These are phyloP conservation scores for Mollisia scopiformis DNA, from an alignment of 2,329 filamentous ascomycete species.

Conservation along the genomic window DNA sequence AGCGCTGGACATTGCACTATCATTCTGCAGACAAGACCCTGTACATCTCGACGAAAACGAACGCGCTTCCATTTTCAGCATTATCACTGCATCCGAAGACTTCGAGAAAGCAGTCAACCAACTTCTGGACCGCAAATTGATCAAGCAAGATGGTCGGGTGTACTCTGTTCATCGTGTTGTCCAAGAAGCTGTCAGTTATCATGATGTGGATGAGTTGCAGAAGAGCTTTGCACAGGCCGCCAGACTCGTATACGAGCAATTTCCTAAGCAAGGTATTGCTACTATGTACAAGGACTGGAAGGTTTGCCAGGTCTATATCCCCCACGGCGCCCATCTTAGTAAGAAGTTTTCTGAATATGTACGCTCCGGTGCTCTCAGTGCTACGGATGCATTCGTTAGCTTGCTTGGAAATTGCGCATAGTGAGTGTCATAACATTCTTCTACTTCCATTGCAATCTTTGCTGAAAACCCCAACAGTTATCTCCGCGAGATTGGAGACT, in stretches of 20 bases:
- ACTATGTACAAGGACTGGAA: constrained; percentile 10
- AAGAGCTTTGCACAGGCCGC: constrained; percentile 19
- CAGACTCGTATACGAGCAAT: constrained; percentile 22
- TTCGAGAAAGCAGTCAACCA: constrained; percentile 21
- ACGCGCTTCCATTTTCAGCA: constrained; percentile 14
- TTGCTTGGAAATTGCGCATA: too few species aligned
- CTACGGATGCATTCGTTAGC: too few species aligned
- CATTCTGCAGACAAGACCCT: constrained; percentile 24
- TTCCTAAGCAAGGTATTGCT: constrained; percentile 25
- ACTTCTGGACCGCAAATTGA: constrained; percentile 18
- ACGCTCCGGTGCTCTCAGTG: too few species aligned
- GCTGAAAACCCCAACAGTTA: constrained; percentile 26
- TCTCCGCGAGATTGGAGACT: constrained; percentile 22
- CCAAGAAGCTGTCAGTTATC: constrained; percentile 30
- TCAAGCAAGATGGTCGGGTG: constrained; percentile 23
- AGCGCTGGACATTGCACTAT: constrained; percentile 22
- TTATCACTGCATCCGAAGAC: constrained; percentile 10
- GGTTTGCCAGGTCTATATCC: constrained; percentile 18
- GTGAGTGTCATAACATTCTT: constrained; percentile 17
- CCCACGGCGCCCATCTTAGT: constrained; percentile 22
- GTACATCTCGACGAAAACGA: constrained; percentile 9
- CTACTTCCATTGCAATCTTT: constrained; percentile 12
- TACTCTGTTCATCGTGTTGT: constrained; percentile 25
- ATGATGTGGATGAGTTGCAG: constrained; percentile 19
- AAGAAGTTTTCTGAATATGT: constrained; percentile 8